Evolutionary conservation across 257 asterid species (phyloP), one percentile per base, ranked within the genome.

Genomic region (Jaltomata sinuosa): DNA sequence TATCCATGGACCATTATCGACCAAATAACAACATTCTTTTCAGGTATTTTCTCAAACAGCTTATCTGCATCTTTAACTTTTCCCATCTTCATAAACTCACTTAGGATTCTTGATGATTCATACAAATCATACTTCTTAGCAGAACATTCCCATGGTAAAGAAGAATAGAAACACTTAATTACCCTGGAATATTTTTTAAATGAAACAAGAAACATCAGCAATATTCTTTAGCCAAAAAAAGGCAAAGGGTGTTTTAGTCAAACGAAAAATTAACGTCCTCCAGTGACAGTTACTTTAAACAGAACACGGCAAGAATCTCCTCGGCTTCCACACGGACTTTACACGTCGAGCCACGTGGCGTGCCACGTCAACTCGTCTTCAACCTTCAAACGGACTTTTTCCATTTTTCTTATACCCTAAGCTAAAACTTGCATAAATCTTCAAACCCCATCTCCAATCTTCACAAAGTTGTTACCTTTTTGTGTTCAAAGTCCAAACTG

Each of bases 1-100:
- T 62, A 83, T 53, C 88, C 85, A 78, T 85, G 88, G 61, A 85
- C 61, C 88, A 74, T 83, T 27, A 86, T 81, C 0, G 88, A 82
- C 84, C 85, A 86, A 34, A 53, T 50, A 45, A 86, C 84, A 15
- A 83, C 76, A 79, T 54, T 86, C 64, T 69, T 86, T 12, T 62
- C 86, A 68, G 45, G 74, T 61, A 83, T 86, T 86, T 68, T 54
- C 34, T 79, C 86, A 12, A 86, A 83, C 67, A 83, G 47, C 34
- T 32, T 1, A 69, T 83, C 83, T 42, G 88, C 88, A 80, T 54
- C 7, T 68, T 55, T 36, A 54, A 53, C 52, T 29, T 31, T 86
- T 31, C 86, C 84, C 25, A 32, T 57, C 50, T 85, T 69, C 49
- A 81, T 65, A 55, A 5, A 29, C 31, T 49, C 80, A 34, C 64